These are phyloP conservation scores for Cercospora sesami DNA, from an alignment of 2,329 filamentous ascomycete genomes.

Conservation along the genomic window DNA sequence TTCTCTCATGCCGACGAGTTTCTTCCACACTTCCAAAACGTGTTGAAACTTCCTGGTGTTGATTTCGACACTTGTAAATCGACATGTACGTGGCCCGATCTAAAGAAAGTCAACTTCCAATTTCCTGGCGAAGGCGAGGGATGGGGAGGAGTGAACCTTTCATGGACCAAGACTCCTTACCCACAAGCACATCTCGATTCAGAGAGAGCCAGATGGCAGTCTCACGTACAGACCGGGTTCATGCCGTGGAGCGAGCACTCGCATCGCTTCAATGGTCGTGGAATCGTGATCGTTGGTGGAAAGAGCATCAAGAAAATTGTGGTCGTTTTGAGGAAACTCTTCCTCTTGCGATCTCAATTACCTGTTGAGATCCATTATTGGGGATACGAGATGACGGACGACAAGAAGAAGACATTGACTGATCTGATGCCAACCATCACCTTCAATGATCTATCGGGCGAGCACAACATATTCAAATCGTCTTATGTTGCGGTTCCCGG, in stretches of 20 bases:
- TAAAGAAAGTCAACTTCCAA: conserved; percentile 20
- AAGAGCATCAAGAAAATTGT: conserved; percentile 31
- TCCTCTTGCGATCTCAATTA: conserved; percentile 25
- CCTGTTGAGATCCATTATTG: conserved; percentile 39
- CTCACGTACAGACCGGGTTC: conserved; percentile 26
- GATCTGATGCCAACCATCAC: conserved; percentile 28
- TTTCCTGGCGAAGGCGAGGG: conserved; percentile 18
- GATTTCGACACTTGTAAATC: conserved; percentile 11
- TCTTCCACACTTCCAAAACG: conserved; percentile 15
- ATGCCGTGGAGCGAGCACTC: conserved; percentile 25
- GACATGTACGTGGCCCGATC: conserved; percentile 16
- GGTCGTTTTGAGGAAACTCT: conserved; percentile 24
- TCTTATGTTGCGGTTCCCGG: conserved; percentile 21
- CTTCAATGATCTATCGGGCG: conserved; percentile 36
- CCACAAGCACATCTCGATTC: conserved; percentile 23
- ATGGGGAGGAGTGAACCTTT: conserved; percentile 12
- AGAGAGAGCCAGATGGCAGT: conserved; percentile 26
- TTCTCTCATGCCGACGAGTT: conserved; percentile 18
- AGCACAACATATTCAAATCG: conserved; percentile 28
- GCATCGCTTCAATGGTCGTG: conserved; percentile 33
- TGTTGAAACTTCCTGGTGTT: conserved; percentile 14
- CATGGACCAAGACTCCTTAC: conserved; percentile 12
- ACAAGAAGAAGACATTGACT: conserved; percentile 22
- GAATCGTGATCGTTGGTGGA: conserved; percentile 39
- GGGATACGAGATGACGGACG: conserved; percentile 32